Evolutionary conservation across 2,329 filamentous ascomycete genomes (phyloP).

Genomic region (Diaporthe caulivora): DNA sequence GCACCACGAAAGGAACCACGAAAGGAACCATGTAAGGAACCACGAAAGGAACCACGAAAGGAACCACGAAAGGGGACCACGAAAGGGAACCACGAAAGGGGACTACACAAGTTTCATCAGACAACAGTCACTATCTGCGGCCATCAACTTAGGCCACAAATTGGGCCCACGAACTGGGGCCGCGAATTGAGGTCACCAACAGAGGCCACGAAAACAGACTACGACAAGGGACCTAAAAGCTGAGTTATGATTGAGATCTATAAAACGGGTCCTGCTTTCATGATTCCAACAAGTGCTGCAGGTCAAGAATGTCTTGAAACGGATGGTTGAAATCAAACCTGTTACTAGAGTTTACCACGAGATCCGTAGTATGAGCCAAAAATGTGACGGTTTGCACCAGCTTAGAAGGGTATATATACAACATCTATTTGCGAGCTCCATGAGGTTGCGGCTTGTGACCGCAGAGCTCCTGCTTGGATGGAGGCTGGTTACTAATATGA

Average conservation of each 20-base stretch:
- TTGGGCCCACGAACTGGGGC: too few relatives aligned
- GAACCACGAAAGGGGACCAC: background rate
- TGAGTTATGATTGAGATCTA: background rate
- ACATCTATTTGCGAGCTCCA: background rate
- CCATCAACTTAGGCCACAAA: too few relatives aligned
- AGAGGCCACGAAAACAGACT: background rate
- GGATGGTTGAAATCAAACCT: background rate
- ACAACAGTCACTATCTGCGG: too few relatives aligned
- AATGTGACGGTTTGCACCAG: background rate
- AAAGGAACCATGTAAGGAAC: too few relatives aligned
- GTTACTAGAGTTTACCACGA: background rate
- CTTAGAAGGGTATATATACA: constrained; percentile 2
- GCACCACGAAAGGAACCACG: background rate
- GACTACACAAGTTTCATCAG: too few relatives aligned
- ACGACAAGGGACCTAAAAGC: background rate
- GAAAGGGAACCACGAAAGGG: background rate
- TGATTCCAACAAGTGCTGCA: constrained; percentile 2
- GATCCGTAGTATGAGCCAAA: background rate
- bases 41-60: background rate
- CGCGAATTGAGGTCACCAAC: background rate
- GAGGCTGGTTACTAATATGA: background rate
- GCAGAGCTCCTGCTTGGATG: background rate
- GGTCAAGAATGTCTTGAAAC: background rate
- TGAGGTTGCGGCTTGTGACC: background rate
- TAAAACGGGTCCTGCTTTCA: background rate